Evolutionary conservation across 78 protist species (phyloP), one percentile per base, ranked within the genome.

Genomic region (Monocercomonoides exilis): DNA sequence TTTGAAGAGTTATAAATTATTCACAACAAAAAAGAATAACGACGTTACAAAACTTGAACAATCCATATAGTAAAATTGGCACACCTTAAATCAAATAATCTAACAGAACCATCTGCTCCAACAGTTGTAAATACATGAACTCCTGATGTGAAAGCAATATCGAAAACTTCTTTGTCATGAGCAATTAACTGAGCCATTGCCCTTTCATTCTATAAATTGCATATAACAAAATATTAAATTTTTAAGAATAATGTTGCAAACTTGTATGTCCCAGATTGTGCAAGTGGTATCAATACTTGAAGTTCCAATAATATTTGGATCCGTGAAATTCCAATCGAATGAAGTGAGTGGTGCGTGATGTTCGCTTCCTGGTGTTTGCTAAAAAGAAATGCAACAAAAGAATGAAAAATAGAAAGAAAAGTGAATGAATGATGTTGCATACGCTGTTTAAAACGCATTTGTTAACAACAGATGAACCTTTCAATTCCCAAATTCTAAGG

Each of bases 101-200:
- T 93, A n/a, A 97, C 91, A n/a, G 98, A 95, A 33, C 99, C 98
- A 80, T 95, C 97, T 0, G 95, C 95, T 32, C 46, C 54, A 2
- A 81, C 91, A 0, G 91, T 84, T 42, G 91, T 87, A 81, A 89
- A 89, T 54, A 89, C 85, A 64, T 90, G 32, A 3, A 54, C 46
- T 38, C 89, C 90, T 29, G 45, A 6, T 1, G 95, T 91, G 77
- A 95, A 95, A 21, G 97, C 97, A 2, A 97, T 89, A 89, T 97
- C 99, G 81, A 85, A 97, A 6, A 97, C 99, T 44, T 98, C 99
- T 45, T 96, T 94, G 86, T 98, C 99, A 89, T 98, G 99, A 5
- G 99, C 99, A 64, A 98, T 98, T 38, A 98, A 91, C 90, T 98
- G 99, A n/a, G 98, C 94, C 70, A 80, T 87, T 0, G 95, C 93